Evolutionary conservation across 75 land plant genomes (phyloP), one percentile per base, ranked within the genome.

Genomic region (Sequoiadendron giganteum): DNA sequence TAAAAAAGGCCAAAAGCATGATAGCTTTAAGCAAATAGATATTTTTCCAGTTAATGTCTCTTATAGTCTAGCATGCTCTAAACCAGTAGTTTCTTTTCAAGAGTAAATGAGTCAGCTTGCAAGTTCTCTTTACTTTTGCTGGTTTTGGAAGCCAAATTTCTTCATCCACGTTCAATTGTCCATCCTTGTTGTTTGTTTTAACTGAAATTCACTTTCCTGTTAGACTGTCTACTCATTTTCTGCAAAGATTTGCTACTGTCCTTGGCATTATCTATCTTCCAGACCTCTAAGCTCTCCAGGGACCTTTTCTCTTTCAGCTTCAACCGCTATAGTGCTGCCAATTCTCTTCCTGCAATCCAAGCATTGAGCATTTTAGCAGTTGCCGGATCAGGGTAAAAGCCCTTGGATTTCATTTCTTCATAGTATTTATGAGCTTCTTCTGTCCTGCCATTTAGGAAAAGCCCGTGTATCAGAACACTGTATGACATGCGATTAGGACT

Each of bases 381-480:
- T 85, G 84, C 89, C 25, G 94, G 92, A 48, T 94, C 95, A 39
- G 94, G 93, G 28, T 42, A 19, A 38, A 93, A 89, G 0, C 88
- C 88, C 32, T 89, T 93, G 39, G 73, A 84, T 78, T 90, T 94
- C 95, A 94, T 94, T 88, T 93, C 95, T 54, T 88, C 48, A 87
- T 93, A 93, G 81, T 85, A 91, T 61, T 84, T 89, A 76, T 83
- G 48, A 15, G 94, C 95, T 49, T 94, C 95, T 2, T 91, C 93
- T 86, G 93, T 36, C 79, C 87, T 89, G 45, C 92, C 92, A 87
- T 93, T 94, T 58, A 94, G 76, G 89, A 94, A 93, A 1, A 93
- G 89, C 15, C 95, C 95, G 80, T 94, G 90, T 85, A 94, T 94
- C 88, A 94, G 77, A 36, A 90, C 93, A 84, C 86, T 88, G 87